These are phyloP conservation scores for Phytophthora lateralis DNA, from an alignment of 352 stramenopile genomes.

Conservation along the genomic window DNA sequence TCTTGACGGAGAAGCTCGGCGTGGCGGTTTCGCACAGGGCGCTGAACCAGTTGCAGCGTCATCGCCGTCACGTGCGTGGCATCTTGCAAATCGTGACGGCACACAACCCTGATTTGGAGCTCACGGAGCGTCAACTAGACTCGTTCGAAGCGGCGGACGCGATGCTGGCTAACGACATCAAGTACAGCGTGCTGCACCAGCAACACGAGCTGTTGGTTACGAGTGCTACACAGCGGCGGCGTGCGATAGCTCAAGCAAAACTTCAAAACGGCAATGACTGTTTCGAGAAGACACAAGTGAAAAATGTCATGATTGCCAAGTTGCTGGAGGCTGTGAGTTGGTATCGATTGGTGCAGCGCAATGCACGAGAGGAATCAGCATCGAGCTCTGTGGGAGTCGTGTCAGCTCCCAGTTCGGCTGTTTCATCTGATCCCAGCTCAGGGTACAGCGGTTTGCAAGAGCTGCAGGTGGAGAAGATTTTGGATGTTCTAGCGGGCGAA, in stretches of 20 bases:
- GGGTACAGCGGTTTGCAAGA: slow-evolving; percentile 54
- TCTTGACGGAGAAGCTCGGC: slow-evolving; percentile 60
- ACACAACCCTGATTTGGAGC: slow-evolving; percentile 78
- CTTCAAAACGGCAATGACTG: slow-evolving; percentile 68
- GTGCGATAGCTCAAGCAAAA: slow-evolving; percentile 56
- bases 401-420: slow-evolving; percentile 24
- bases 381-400: slow-evolving; percentile 47
- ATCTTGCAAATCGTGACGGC: slow-evolving; percentile 84
- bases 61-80: slow-evolving; percentile 71
- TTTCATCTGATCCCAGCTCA: slow-evolving; percentile 36
- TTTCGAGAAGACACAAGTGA: slow-evolving; percentile 61
- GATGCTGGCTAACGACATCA: slow-evolving; percentile 81
- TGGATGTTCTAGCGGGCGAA: slow-evolving; percentile 75
- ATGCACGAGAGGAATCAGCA: slow-evolving; percentile 66
- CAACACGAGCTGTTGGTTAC: slow-evolving; percentile 60
- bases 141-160: slow-evolving; percentile 73
- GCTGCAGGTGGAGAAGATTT: slow-evolving; percentile 74
- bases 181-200: slow-evolving; percentile 66
- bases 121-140: slow-evolving; percentile 83
- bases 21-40: slow-evolving; percentile 67
- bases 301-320: slow-evolving; percentile 71
- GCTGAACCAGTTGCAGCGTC: slow-evolving; percentile 82
- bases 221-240: slow-evolving; percentile 50
- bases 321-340: slow-evolving; percentile 84
- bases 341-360: slow-evolving; percentile 86